Evolutionary conservation across 1,284 basidiomycete genomes (phyloP).

Genomic region (Ustilago hordei): DNA sequence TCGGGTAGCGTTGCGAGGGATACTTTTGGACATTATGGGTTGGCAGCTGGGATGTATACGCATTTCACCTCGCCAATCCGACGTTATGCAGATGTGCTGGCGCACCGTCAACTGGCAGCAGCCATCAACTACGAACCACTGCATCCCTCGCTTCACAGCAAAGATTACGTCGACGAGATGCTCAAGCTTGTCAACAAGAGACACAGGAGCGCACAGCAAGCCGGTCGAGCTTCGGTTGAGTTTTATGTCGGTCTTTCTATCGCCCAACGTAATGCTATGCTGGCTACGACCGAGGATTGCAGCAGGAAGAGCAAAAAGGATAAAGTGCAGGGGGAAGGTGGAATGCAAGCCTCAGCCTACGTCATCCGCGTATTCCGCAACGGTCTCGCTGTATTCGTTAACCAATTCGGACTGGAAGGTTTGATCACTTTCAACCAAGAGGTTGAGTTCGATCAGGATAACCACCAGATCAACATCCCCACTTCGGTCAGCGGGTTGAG

Average conservation of each 20-base stretch:
- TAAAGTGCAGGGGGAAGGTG: neutral
- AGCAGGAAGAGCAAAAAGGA: constrained; percentile 1
- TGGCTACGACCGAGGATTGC: constrained; percentile 39
- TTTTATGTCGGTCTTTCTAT: constrained; percentile 96
- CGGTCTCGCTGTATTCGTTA: constrained; percentile 94
- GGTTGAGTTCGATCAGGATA: constrained; percentile 88
- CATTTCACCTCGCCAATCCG: constrained; percentile 80
- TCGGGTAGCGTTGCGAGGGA: constrained; percentile 92
- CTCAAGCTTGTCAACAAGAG: constrained; percentile 89
- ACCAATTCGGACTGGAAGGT: constrained; percentile 91
- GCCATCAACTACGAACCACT: constrained; percentile 87
- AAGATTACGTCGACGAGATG: constrained; percentile 86
- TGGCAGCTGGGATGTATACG: constrained; percentile 96
- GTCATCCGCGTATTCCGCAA: constrained; percentile 95
- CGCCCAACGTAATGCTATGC: constrained; percentile 70
- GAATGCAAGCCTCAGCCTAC: constrained; percentile 75
- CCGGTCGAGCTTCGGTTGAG: constrained; percentile 92
- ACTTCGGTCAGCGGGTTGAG: constrained; percentile 53
- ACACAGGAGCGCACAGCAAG: constrained; percentile 97
- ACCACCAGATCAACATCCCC: constrained; percentile 84
- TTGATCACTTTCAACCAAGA: constrained; percentile 92
- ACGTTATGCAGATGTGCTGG: constrained; percentile 81
- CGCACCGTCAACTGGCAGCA: constrained; percentile 91
- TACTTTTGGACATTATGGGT: constrained; percentile 94
- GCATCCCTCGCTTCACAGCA: constrained; percentile 87